Base-by-base conservation (phyloP, 2,329 filamentous ascomycete genomes). In the Aspergillus alliaceus region DNA sequence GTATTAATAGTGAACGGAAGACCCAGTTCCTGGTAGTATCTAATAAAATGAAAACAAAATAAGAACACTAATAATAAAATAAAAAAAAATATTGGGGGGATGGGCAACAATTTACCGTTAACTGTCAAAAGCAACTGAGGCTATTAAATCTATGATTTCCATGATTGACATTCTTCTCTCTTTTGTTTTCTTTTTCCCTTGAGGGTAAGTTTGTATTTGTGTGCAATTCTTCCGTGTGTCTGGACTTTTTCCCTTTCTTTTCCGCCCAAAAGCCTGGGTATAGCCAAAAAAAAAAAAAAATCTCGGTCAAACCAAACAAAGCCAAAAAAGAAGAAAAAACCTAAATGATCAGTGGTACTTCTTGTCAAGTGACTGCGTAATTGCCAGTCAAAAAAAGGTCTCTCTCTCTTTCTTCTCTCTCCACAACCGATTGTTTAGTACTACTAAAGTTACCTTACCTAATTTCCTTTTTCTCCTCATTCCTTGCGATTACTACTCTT, bases 141-240 rank as follows among this genome's bases (percentile, higher is more conserved):
- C 27, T 48, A 48, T 48, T 48, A 48, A 48, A 12, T 32, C 44
- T 27, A 52, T 53, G 20, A 22, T 46, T n/a, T 44, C 29, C 46
- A 31, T 42, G 29, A 34, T 40, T 7, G 6, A 25, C 2, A 14
- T 15, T 37, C 22, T 15, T 37, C 32, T 44, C 29, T 48, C 18
- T n/a, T 9, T 47, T 29, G 20, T 31, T 54, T 22, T 11, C 24
- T 27, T 18, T 24, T 18, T 11, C 24, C 42, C 24, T n/a, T 46
- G 15, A 9, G n/a, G 18, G 14, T 22, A 40, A 11, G 5, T n/a
- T n/a, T n/a, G n/a, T n/a, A n/a, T n/a, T n/a, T n/a, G n/a, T n/a
- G n/a, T 46, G 12, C 42, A 29, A 47, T 32, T 31, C 25, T 31
- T 48, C 44, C 29, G 27, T n/a, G 29, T 32, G n/a, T 34, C 44